Evolutionary conservation across 345 rosid species (phyloP), one percentile per base, ranked within the genome.

Genomic region (Eucalyptus caleyi): DNA sequence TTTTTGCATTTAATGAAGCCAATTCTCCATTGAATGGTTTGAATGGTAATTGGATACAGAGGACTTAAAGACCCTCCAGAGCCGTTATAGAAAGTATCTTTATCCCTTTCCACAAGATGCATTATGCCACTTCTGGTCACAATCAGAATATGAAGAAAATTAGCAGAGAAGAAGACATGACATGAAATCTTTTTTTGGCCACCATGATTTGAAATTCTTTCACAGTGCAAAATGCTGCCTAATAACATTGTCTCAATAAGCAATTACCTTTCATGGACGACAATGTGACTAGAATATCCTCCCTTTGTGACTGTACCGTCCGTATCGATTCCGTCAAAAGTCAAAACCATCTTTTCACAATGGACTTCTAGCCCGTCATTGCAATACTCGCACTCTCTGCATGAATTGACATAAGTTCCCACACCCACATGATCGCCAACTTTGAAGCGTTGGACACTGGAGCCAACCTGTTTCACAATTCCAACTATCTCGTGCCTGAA

Each of bases 241-340:
- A 69, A 69, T 32, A 40, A 16, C 18, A 16, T 59, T 14, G 49
- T 40, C 9, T 32, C 40, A 1, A 7, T 15, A 81, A 45, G 18
- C 50, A 80, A 54, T 32, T 89, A 92, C 99, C 99, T 94, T 91
- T 97, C 94, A 88, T 92, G 97, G 93, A 96, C 98, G 72, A 98
- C 95, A 69, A 98, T 95, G 90, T 91, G 90, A 91, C 92, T 93
- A 32, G 99, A 98, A 92, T 97, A 97, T 50, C 99, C 99, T 81
- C 99, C 99, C 91, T 96, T 98, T 1, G 99, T 97, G 89, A 95
- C 82, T 4, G 96, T 93, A 34, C 98, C 99, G 90, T 96, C 99
- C 27, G 87, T 89, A 91, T 97, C 99, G 90, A 93, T 90, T 87
- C 37, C 94, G 88, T 98, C 96, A 91, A 96, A 98, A 87, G 99